Evolutionary conservation across 2,329 filamentous ascomycete genomes (phyloP).

Genomic region (Neopestalotiopsis rosae): DNA sequence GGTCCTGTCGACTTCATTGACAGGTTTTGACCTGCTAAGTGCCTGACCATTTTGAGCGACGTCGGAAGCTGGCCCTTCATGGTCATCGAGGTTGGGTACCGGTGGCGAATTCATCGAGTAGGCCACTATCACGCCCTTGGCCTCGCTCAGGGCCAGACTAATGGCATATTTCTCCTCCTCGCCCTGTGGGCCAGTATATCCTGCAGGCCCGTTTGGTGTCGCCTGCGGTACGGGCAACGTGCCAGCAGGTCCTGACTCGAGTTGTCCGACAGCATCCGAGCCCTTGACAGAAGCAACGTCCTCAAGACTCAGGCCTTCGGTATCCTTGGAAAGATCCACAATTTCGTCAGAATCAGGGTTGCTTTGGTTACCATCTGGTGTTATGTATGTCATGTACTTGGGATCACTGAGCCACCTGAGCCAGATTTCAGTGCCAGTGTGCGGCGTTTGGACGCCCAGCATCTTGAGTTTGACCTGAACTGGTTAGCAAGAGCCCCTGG

Average conservation of each 20-base stretch:
- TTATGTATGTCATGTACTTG: slow-evolving; percentile 11
- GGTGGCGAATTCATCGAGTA: background rate
- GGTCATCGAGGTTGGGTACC: background rate
- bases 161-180: background rate
- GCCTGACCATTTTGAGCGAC: background rate
- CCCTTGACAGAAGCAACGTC: slow-evolving; percentile 1
- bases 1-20: slow-evolving; percentile 5
- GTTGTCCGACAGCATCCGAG: background rate
- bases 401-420: slow-evolving; percentile 14
- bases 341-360: background rate
- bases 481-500: background rate
- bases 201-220: background rate
- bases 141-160: slow-evolving; percentile 6
- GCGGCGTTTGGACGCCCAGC: slow-evolving; percentile 10
- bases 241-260: background rate
- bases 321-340: background rate
- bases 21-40: background rate
- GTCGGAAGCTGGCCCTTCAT: background rate
- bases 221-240: slow-evolving; percentile 10
- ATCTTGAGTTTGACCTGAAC: slow-evolving; percentile 13
- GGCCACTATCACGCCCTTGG: slow-evolving; percentile 9
- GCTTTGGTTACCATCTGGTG: slow-evolving; percentile 1
- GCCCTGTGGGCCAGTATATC: background rate
- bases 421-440: slow-evolving; percentile 15
- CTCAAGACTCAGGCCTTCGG: background rate